These are phyloP conservation scores for Phytomonas sp. DNA, from an alignment of 208 protist species.

Conservation along the genomic window DNA sequence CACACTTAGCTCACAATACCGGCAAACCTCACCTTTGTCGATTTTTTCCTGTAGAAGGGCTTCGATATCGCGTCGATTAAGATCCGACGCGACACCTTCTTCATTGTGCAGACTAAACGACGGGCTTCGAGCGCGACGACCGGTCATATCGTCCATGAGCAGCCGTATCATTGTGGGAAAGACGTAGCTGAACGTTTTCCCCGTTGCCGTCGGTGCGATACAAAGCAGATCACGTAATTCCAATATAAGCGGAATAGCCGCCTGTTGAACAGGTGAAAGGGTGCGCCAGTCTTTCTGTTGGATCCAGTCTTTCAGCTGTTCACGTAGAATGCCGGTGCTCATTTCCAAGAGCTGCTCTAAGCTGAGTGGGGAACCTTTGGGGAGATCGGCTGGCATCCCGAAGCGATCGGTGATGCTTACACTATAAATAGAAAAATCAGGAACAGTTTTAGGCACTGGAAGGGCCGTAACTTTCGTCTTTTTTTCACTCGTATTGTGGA, in stretches of 20 bases:
- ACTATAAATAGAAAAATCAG: slow-evolving; percentile 25
- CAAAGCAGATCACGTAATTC: slow-evolving; percentile 78
- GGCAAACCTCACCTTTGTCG: slow-evolving; percentile 55
- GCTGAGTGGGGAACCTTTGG: slow-evolving; percentile 22
- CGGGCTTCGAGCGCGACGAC: neutral
- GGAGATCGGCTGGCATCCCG: slow-evolving; percentile 69
- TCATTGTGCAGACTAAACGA: neutral
- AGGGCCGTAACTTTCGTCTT: neutral
- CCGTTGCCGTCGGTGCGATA: slow-evolving; percentile 81
- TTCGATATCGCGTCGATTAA: slow-evolving; percentile 46
- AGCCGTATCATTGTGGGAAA: slow-evolving; percentile 74
- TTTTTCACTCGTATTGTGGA: slow-evolving; percentile 5
- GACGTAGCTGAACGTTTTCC: slow-evolving; percentile 90
- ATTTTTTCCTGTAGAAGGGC: slow-evolving; percentile 56
- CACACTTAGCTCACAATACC: slow-evolving; percentile 72
- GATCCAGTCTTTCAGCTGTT: slow-evolving; percentile 32
- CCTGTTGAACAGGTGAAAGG: slow-evolving; percentile 53
- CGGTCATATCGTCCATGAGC: slow-evolving; percentile 24
- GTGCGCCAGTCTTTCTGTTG: slow-evolving; percentile 22
- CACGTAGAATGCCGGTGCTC: slow-evolving; percentile 30
- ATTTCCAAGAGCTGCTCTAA: slow-evolving; percentile 49
- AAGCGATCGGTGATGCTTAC: slow-evolving; percentile 53
- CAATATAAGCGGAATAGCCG: slow-evolving; percentile 45
- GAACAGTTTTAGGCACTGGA: neutral
- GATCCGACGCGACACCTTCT: slow-evolving; percentile 7